Evolutionary conservation across 2,329 filamentous ascomycete species (phyloP).

Genomic region (Xylaria sp.): DNA sequence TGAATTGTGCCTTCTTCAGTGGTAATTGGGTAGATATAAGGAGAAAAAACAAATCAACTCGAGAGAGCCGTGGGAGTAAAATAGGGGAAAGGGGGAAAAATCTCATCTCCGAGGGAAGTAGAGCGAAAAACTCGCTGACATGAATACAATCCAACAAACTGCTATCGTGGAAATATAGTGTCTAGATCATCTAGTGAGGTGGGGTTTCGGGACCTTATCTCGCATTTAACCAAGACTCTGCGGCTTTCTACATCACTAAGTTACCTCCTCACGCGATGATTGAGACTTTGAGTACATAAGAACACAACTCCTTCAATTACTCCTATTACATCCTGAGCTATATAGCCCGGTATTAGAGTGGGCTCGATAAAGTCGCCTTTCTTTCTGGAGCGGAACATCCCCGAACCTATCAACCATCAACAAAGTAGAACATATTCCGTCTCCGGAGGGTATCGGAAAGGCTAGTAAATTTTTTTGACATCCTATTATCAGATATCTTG

Average conservation of each 20-base stretch:
- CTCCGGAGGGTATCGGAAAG: not conserved
- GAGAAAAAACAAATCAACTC: not conserved
- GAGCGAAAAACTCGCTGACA: conserved; percentile 10
- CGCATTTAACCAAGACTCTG: not conserved
- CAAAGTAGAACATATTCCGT: not conserved
- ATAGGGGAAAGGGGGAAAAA: not conserved
- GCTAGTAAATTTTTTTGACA: conserved; percentile 1
- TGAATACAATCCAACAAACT: conserved; percentile 10
- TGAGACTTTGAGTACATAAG: not conserved
- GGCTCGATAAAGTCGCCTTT: conserved; percentile 1
- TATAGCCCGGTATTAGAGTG: not conserved
- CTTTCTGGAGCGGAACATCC: not conserved
- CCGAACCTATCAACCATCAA: not conserved
- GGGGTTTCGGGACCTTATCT: conserved; percentile 23
- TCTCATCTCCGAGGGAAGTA: not conserved
- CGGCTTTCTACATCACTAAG: not conserved
- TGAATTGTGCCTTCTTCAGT: not conserved
- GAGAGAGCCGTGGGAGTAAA: not conserved
- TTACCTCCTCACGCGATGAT: not conserved
- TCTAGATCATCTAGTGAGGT: conserved; percentile 15
- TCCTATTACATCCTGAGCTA: not conserved
- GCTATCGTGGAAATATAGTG: conserved; percentile 12
- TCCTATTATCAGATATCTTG: conserved; percentile 6
- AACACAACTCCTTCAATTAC: not conserved
- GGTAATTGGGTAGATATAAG: not conserved